Base-by-base conservation (phyloP, 768 basidiomycete genomes). In the Collybiopsis confluens region DNA sequence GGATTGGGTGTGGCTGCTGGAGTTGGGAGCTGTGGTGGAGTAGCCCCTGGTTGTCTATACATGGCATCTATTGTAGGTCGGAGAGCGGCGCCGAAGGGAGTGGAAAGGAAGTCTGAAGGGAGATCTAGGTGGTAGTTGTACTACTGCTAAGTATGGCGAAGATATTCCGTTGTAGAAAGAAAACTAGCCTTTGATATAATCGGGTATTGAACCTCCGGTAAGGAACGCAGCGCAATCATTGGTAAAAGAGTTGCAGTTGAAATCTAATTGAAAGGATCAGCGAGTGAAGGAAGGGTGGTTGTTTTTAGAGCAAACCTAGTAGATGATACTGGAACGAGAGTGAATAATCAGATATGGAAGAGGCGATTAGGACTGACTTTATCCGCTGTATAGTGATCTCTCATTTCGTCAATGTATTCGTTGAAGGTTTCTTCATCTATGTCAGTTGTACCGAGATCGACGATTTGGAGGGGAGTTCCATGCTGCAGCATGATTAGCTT, bases 211-310 rank as follows among this genome's bases (percentile, higher is more conserved):
- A 3, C 77, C 77, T 26, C 93, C 92, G 0, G 91, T 96, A 45
- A 98, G 69, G 64, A 97, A 94, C 2, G 88, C 92, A 30, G 92
- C 71, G 54, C 84, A 84, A 58, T 96, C 92, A 55, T 87, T 91
- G 2, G 92, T 94, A 59, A 98, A 98, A 1, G 90, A 88, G 67
- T 98, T 98, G 68, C 94, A 97, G 62, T 97, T 97, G 59, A 95
- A 95, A 40, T 96, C 92, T 87, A 57, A 13, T 4, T 38, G 10
- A 44, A 23, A 11, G 37, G n/a, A 23, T 40, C 26, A 16, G 56
- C 40, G 40, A 55, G 41, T 3, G 8, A 43, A 42, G 46, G 18
- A 15, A 7, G 6, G 41, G 18, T 6, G 20, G 15, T 15, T 26
- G 35, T 45, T 15, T 33, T 24, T 6, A 18, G 13, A 41, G 47